phyloP scores from a whole-genome alignment of 148 eudicot species.

The Heliosperma pusillum region DNA sequence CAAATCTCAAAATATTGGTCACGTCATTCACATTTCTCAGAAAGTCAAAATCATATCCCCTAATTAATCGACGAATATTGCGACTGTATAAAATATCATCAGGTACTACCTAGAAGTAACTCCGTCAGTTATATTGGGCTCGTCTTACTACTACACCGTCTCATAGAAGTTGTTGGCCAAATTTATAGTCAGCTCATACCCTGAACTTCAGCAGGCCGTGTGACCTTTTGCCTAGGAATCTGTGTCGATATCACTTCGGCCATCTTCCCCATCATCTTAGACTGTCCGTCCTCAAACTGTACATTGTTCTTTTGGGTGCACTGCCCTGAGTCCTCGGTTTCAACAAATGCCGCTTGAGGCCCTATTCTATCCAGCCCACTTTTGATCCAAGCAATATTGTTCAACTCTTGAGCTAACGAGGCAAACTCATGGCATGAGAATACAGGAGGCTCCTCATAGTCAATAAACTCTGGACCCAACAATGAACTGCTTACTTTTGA shows the following conservation, averaged over 20 bases:
- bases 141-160: no score
- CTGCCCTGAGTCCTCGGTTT: slow-evolving; percentile 25
- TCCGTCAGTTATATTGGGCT: no score
- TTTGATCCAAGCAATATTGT: slow-evolving; percentile 77
- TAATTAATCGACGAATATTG: not conserved
- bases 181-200: slow-evolving; percentile 38
- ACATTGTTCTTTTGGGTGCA: slow-evolving; percentile 14
- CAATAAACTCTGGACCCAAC: slow-evolving; percentile 84
- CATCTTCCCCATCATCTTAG: slow-evolving; percentile 32
- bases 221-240: slow-evolving; percentile 34
- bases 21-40: not conserved
- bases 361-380: slow-evolving; percentile 54
- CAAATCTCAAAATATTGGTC: not conserved
- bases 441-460: slow-evolving; percentile 63
- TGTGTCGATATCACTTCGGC: slow-evolving; percentile 34
- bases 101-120: no score
- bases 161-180: not conserved
- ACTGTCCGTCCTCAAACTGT: slow-evolving; percentile 34
- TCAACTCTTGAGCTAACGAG: slow-evolving; percentile 64
- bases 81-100: not conserved
- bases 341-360: slow-evolving; percentile 21
- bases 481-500: slow-evolving; percentile 50
- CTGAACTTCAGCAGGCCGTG: slow-evolving; percentile 44
- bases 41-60: not conserved
- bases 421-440: slow-evolving; percentile 58